A percentile compares a stretch with the other conserved stretches of the same genome.
Evolutionary conservation across 83 land plant genomes (phyloP).

Genomic region (Diphasiastrum complanatum): DNA sequence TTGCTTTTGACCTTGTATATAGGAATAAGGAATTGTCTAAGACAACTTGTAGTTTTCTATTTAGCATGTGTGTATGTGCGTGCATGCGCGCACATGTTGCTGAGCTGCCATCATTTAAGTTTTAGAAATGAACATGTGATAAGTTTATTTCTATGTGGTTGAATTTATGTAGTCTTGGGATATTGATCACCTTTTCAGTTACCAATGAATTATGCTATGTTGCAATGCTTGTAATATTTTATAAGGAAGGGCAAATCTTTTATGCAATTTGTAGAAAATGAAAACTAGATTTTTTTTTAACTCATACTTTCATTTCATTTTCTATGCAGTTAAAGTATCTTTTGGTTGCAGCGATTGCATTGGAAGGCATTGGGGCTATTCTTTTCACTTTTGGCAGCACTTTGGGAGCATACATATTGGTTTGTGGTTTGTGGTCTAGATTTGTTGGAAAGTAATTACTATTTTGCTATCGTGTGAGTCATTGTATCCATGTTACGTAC

Average conservation of each 20-base stretch:
- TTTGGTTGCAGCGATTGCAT: not conserved
- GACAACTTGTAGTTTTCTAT: no score
- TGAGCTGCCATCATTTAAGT: no score
- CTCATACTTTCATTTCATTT: not conserved
- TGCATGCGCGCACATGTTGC: no score
- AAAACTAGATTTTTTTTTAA: not conserved
- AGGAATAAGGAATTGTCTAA: no score
- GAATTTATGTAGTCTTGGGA: not conserved
- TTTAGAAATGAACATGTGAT: not conserved
- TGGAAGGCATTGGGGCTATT: constrained; percentile 10
- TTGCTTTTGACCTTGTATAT: no score
- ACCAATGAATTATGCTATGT: not conserved
- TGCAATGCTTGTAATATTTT: not conserved
- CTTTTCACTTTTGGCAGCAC: constrained; percentile 13
- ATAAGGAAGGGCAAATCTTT: not conserved
- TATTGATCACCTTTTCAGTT: not conserved
- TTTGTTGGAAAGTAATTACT: no score
- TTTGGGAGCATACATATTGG: constrained; percentile 10
- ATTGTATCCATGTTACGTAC: no score
- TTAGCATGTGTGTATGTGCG: no score
- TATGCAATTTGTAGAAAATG: not conserved
- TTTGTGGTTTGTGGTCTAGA: no score
- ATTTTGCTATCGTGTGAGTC: no score
- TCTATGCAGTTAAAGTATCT: not conserved
- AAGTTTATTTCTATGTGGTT: not conserved